A percentile compares a stretch with the other conserved stretches of the same genome.
phyloP scores from a whole-genome alignment of 495 filamentous ascomycete species.

The Trichoderma gamsii region DNA sequence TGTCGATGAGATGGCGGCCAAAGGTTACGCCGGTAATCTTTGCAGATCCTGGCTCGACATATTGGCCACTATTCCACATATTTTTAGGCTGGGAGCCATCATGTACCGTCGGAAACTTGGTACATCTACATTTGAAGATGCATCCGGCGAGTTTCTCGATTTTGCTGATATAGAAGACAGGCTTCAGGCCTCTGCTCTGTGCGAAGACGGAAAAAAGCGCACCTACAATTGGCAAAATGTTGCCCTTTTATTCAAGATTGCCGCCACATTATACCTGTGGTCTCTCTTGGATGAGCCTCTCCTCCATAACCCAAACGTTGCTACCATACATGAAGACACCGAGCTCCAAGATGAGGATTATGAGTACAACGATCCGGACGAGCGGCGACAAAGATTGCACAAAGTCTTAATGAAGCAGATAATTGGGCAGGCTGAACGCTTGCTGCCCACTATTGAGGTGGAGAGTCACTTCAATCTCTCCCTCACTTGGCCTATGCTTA shows the following conservation, averaged over 20 bases:
- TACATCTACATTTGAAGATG: no score
- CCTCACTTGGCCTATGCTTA: not conserved
- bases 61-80: not conserved
- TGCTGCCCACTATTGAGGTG: not conserved
- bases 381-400: not conserved
- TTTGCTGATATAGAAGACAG: no score
- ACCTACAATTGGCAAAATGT: no score
- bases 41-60: not conserved
- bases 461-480: not conserved
- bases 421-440: not conserved
- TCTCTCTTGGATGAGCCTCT: not conserved
- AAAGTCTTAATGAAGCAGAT: not conserved
- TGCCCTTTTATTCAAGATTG: not conserved
- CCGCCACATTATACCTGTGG: not conserved
- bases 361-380: not conserved
- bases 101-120: no score
- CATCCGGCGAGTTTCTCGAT: not conserved
- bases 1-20: not conserved
- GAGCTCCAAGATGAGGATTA: not conserved
- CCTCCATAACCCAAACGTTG: not conserved
- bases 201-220: no score
- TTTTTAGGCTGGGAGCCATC: not conserved
- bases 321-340: not conserved
- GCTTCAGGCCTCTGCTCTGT: no score
- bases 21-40: not conserved